phyloP scores from a whole-genome alignment of 331 rosid species.

The Dryas integrifolia region DNA sequence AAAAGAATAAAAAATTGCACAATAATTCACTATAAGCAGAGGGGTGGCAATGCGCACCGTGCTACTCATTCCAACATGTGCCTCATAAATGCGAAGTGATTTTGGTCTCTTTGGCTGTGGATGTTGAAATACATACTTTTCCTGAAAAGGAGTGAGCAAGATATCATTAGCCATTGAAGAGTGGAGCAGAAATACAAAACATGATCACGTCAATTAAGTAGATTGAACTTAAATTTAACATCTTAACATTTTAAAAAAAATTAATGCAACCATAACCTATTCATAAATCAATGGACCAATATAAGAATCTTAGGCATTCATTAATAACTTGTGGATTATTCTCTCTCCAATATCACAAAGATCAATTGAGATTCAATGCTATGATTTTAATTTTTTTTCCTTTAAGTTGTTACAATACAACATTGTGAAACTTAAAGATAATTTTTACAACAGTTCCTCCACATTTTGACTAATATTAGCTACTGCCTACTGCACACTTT shows the following conservation, averaged over 20 bases:
- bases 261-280: slow-evolving; percentile 11
- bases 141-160: slow-evolving; percentile 46
- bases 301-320: neutral
- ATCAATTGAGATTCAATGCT: slow-evolving; percentile 1
- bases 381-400: neutral
- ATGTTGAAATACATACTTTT: slow-evolving; percentile 70
- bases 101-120: slow-evolving; percentile 84
- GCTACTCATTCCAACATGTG: slow-evolving; percentile 98
- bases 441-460: neutral
- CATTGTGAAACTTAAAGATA: neutral
- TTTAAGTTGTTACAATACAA: neutral
- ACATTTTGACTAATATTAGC: neutral
- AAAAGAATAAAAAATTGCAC: neutral
- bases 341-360: neutral
- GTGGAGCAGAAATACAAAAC: slow-evolving; percentile 14
- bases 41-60: slow-evolving; percentile 50
- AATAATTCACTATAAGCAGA: slow-evolving; percentile 28
- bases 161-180: slow-evolving; percentile 15
- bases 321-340: slow-evolving; percentile 5
- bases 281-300: neutral
- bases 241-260: slow-evolving; percentile 4
- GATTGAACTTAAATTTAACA: neutral
- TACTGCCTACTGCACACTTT: neutral
- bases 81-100: slow-evolving; percentile 87
- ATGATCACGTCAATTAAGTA: slow-evolving; percentile 5